Evolutionary conservation across 164 flowering plant species (phyloP).

Genomic region (Taxillus chinensis): DNA sequence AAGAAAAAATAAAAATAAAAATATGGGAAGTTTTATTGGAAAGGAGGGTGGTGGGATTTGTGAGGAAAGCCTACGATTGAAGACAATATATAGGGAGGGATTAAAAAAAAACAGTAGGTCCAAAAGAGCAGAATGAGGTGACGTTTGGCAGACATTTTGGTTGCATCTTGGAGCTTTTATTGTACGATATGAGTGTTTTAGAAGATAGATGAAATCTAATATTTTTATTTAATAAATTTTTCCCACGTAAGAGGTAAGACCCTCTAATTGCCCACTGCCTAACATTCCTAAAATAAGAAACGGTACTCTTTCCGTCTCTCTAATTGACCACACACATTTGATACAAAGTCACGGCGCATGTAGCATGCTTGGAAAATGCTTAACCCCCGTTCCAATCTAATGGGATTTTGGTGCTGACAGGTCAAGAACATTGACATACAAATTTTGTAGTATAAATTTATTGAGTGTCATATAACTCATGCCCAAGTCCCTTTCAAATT

Average conservation of each 20-base stretch:
- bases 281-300: too few relatives aligned
- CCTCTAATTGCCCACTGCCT: too few relatives aligned
- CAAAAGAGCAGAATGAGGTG: too few relatives aligned
- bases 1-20: constrained; percentile 1
- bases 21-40: background rate
- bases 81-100: too few relatives aligned
- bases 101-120: constrained; percentile 1
- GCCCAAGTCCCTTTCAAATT: too few relatives aligned
- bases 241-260: too few relatives aligned
- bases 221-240: too few relatives aligned
- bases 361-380: background rate
- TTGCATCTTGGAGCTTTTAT: constrained; percentile 1
- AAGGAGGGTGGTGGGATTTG: background rate
- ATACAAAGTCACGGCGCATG: background rate
- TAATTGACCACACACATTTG: too few relatives aligned
- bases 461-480: too few relatives aligned
- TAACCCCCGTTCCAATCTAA: background rate
- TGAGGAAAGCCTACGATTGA: background rate
- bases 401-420: background rate
- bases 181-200: background rate
- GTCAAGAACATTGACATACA: background rate
- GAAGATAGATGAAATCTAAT: background rate
- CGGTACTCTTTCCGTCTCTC: too few relatives aligned
- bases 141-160: too few relatives aligned
- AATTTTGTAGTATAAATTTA: too few relatives aligned